Conservation (phyloP, 345 rosid species). For the Cardamine occulta region DNA sequence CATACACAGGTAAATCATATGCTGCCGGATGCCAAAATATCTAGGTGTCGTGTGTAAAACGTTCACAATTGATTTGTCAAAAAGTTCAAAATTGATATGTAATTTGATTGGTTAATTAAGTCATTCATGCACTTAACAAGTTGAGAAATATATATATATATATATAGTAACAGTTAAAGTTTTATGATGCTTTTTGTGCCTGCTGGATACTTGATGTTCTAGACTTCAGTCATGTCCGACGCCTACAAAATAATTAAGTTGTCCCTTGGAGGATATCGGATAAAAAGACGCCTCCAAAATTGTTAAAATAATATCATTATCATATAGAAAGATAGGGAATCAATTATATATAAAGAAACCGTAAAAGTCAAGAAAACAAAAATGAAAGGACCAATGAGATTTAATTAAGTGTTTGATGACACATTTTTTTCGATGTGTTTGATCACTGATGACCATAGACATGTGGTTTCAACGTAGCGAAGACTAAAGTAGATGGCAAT, state of each 20-base stretch:
- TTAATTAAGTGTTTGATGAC: conserved; percentile 27
- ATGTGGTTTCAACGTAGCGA: conserved; percentile 32
- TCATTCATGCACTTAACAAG: conserved; percentile 3
- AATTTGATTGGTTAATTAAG: background rate
- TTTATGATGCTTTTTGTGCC: conserved; percentile 17
- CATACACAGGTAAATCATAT: background rate
- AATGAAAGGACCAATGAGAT: conserved; percentile 21
- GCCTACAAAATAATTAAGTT: background rate
- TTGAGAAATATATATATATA: background rate
- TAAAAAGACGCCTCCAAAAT: conserved; percentile 1
- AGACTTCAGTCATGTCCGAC: conserved; percentile 10
- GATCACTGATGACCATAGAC: conserved; percentile 29
- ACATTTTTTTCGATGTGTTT: conserved; percentile 1
- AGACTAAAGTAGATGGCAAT: conserved; percentile 29
- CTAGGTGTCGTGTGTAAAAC: background rate
- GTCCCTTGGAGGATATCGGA: conserved; percentile 1
- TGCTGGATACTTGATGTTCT: background rate
- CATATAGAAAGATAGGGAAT: conserved; percentile 12
- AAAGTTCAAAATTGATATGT: background rate
- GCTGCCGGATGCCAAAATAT: background rate
- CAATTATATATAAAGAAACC: conserved; percentile 6
- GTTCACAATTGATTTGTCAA: background rate
- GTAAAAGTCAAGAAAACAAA: background rate
- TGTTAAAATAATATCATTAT: background rate
- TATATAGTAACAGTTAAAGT: background rate